phyloP scores from a whole-genome alignment of 352 stramenopile species.

The Ophiocytium majus region DNA sequence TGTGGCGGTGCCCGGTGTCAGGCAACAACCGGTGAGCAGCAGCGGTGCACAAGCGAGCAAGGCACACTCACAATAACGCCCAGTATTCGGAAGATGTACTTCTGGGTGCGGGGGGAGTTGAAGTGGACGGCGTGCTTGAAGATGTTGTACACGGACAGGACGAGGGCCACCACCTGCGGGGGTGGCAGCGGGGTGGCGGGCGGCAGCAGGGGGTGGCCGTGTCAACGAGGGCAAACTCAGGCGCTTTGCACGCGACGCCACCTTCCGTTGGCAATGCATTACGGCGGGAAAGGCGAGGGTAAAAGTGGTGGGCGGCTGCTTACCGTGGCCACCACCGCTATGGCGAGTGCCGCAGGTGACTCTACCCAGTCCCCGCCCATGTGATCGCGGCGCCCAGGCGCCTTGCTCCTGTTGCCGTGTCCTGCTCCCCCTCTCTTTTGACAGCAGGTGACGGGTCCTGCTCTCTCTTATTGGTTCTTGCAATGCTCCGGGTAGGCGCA shows the following conservation, averaged over 20 bases:
- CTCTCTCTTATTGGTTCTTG: too few species aligned
- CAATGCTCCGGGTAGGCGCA: too few species aligned
- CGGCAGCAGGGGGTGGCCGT: not conserved
- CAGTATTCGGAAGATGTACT: conserved; percentile 56
- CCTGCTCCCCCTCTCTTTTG: too few species aligned
- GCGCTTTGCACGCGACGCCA: too few species aligned
- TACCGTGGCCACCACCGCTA: not conserved
- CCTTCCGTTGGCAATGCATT: not conserved
- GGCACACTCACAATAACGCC: conserved; percentile 38
- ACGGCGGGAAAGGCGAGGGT: not conserved
- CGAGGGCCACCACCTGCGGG: conserved; percentile 42
- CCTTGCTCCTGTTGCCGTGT: too few species aligned
- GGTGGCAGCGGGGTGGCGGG: not conserved
- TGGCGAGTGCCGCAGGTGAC: not conserved
- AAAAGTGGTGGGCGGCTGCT: not conserved
- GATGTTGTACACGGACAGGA: conserved; percentile 49
- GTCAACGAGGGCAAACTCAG: not conserved
- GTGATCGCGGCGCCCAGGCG: too few species aligned
- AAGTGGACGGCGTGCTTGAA: conserved; percentile 52
- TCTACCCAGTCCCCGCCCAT: conserved; percentile 14
- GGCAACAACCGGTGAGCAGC: too few species aligned
- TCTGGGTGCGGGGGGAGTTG: conserved; percentile 54
- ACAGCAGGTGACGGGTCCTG: too few species aligned
- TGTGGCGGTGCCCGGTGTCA: too few species aligned
- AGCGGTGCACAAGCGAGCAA: too few species aligned